A percentile compares a stretch with the other conserved stretches of the same genome.
Conservation (phyloP, 441 rosid species). For the Arabidopsis hybrid region DNA sequence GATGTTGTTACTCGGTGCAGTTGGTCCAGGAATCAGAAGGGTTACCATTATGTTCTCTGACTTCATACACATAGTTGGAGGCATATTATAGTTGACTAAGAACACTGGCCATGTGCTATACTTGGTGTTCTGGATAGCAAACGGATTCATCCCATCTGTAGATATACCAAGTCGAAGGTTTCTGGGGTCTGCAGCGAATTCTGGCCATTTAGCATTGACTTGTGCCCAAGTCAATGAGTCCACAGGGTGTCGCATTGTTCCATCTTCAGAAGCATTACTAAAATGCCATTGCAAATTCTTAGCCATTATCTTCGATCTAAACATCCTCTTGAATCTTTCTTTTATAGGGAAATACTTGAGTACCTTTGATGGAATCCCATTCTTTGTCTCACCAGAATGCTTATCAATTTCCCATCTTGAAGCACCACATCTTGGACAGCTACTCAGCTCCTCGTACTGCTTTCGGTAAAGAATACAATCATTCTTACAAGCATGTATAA, state of each 20-base stretch:
- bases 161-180: not conserved
- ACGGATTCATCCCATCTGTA: not conserved
- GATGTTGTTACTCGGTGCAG: not conserved
- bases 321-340: not conserved
- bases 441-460: not conserved
- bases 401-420: not conserved
- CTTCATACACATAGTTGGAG: not conserved
- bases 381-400: not conserved
- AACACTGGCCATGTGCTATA: not conserved
- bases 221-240: not conserved
- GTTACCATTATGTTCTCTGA: not conserved
- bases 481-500: slow-evolving; percentile 6
- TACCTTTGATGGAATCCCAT: not conserved
- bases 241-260: not conserved
- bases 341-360: not conserved
- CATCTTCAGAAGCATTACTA: slow-evolving; percentile 7
- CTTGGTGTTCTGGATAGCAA: not conserved
- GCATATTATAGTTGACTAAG: not conserved
- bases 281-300: not conserved
- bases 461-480: slow-evolving; percentile 6
- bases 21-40: not conserved
- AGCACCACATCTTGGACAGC: not conserved
- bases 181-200: not conserved
- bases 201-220: not conserved
- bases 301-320: not conserved